Conservation (phyloP, 2,329 filamentous ascomycete species). For the Pseudogymnoascus sp. region DNA sequence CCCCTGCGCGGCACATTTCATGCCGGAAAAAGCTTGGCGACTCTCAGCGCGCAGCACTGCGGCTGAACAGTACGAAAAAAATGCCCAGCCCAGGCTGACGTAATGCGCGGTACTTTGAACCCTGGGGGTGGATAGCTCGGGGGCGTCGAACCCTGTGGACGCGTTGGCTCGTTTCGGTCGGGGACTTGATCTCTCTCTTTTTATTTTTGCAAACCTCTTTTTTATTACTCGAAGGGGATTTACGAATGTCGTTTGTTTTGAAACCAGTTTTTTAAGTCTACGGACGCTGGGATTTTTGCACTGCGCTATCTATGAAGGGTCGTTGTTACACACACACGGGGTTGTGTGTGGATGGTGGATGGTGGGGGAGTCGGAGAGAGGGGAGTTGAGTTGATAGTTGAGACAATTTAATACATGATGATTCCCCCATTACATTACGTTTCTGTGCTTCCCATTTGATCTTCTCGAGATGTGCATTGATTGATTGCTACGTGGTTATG, state of each 20-base stretch:
- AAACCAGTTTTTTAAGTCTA: not conserved
- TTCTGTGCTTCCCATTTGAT: not conserved
- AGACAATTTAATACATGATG: not conserved
- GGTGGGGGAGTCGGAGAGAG: not conserved
- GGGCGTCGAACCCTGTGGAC: not conserved
- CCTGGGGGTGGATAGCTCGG: not conserved
- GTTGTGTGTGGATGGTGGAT: not conserved
- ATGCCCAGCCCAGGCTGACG: not conserved
- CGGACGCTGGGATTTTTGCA: not conserved
- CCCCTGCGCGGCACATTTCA: not conserved
- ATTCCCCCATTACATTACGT: not conserved
- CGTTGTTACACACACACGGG: not conserved
- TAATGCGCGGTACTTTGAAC: not conserved
- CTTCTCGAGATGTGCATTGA: not conserved
- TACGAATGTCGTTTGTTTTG: not conserved
- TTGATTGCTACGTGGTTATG: too few species aligned
- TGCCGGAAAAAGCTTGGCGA: not conserved
- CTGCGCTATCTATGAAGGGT: not conserved
- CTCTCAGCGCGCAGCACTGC: not conserved
- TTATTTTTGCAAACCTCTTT: not conserved
- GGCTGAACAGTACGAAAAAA: too few species aligned
- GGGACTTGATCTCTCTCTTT: not conserved
- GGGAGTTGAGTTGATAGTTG: not conserved
- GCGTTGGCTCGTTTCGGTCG: not conserved
- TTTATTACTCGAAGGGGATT: not conserved